Conservation (phyloP, 371 early-diverging fungal genomes). For the Blakeslea trispora region DNA sequence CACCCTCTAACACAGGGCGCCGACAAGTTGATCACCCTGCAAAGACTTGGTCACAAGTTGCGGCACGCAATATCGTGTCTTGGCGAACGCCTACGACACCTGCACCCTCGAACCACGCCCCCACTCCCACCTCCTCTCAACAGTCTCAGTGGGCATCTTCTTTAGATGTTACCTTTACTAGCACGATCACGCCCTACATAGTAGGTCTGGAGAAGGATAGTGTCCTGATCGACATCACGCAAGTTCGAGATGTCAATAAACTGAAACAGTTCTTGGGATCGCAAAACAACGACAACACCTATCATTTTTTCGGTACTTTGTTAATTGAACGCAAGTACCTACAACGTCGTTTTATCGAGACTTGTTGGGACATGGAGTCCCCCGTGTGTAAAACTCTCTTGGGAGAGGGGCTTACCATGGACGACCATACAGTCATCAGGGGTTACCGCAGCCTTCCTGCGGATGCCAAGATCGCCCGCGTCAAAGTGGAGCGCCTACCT, state of each 20-base stretch:
- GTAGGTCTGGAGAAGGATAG: conserved; percentile 1
- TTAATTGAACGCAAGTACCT: neutral
- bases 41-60: too few relatives aligned
- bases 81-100: too few relatives aligned
- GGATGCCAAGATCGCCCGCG: neutral
- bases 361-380: neutral
- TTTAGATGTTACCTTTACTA: neutral
- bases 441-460: neutral
- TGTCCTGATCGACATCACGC: neutral
- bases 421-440: neutral
- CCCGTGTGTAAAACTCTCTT: neutral
- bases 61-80: too few relatives aligned
- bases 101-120: too few relatives aligned
- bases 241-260: neutral
- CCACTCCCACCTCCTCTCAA: too few relatives aligned
- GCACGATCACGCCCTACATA: neutral
- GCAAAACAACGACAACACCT: neutral
- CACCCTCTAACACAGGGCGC: too few relatives aligned
- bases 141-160: too few relatives aligned
- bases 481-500: neutral
- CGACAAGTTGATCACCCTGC: too few relatives aligned
- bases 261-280: neutral
- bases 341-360: neutral
- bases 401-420: neutral
- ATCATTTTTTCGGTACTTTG: neutral